Evolutionary conservation across 306 rosid species (phyloP).

Genomic region (Cucumis sativus): DNA sequence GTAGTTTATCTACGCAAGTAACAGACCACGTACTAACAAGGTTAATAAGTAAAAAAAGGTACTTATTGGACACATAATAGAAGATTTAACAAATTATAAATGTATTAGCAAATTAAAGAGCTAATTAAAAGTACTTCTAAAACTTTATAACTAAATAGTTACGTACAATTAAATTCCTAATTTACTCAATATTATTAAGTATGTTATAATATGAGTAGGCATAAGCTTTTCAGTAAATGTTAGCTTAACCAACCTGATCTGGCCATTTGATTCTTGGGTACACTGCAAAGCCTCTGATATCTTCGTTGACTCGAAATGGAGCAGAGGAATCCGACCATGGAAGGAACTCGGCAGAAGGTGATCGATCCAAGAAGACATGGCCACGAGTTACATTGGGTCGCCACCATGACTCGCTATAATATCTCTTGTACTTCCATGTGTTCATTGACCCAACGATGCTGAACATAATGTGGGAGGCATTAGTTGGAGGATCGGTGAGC

Average conservation of each 20-base stretch:
- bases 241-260: neutral
- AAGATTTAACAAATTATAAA: no score
- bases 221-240: neutral
- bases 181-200: no score
- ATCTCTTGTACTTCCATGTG: slow-evolving; percentile 28
- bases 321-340: slow-evolving; percentile 34
- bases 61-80: neutral
- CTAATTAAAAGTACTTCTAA: neutral
- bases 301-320: slow-evolving; percentile 26
- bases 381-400: slow-evolving; percentile 26
- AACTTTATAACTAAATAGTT: neutral
- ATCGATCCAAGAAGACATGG: slow-evolving; percentile 27
- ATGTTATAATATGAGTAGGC: no score
- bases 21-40: no score
- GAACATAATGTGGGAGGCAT: slow-evolving; percentile 23
- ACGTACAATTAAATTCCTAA: no score
- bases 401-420: slow-evolving; percentile 37
- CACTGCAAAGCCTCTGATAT: neutral
- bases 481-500: neutral
- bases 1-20: no score
- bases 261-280: neutral
- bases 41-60: neutral
- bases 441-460: slow-evolving; percentile 28
- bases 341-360: slow-evolving; percentile 19
- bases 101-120: no score